Evolutionary conservation across 2,329 filamentous ascomycete genomes (phyloP), one percentile per base, ranked within the genome.

Genomic region (Davidsoniella australis): DNA sequence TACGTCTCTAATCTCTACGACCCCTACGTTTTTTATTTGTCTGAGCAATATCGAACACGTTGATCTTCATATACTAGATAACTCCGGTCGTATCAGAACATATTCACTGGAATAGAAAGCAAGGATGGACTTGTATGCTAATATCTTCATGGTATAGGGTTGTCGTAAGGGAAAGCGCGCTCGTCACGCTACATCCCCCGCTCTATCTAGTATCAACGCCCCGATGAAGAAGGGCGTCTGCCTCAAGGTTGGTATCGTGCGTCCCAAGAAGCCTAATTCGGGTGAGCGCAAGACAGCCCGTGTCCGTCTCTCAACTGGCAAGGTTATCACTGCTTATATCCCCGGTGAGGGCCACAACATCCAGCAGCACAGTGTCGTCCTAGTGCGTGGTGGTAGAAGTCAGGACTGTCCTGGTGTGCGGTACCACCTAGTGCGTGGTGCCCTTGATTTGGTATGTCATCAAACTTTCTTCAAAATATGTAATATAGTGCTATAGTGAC

Each of bases 351-450:
- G 91, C 45, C 91, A 98, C 68, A 98, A 96, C 66, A 88, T 96
- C 56, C 89, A 96, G 72, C 91, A 96, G 73, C 93, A 98, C 71
- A 93, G 84, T 59, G 91, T 98, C 43, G 91, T 98, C 50, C 71
- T 96, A 56, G 88, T 98, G n/a, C 75, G 91, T 56, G 91, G 91
- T 52, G 91, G 91, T 2, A 75, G 91, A 62, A 80, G 78, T 56
- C 91, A 96, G 75, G 91, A 98, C 79, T 98, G 91, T 69, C 91
- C 91, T 54, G 91, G 91, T 80, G 91, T 98, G 66, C 81, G 88
- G 62, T 98, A 98, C 64, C 86, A 93, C 65, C 69, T 95, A 59
- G 85, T 98, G 40, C 73, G 91, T 62, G 91, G 91, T 29, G 85
- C 88, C 17, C 69, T 94, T 66, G 91, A 98, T 75, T 65, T 98